Base-by-base conservation (phyloP, 228 moss, liverwort and hornwort genomes). In the Sphagnum fallax region DNA sequence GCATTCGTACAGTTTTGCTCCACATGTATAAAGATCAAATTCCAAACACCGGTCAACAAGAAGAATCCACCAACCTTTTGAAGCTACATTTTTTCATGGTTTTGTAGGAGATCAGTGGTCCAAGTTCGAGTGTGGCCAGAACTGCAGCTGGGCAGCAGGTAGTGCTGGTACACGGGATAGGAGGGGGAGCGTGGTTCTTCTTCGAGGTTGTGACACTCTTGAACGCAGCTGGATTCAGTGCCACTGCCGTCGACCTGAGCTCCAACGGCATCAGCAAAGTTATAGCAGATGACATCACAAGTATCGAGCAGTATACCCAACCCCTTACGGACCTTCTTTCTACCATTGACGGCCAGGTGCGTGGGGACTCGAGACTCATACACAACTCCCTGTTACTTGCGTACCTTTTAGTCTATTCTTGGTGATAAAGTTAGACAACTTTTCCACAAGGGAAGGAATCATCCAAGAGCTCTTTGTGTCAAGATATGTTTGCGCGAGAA, bases 101-200 rank as follows among this genome's bases (percentile, higher is more conserved):
- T 32, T 32, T 32, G 32, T 32, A 32, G 32, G 32, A 32, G 32
- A 32, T 32, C 32, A 32, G 32, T 32, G 32, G 32, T 32, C 32
- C 32, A 32, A 32, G 32, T 32, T 32, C 32, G 32, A 32, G 32
- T 32, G 32, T 32, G 32, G 32, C 32, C 32, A 2, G 32, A 32
- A 32, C 32, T 32, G 32, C 32, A 32, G 32, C 32, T 32, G 32
- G 32, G 32, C 32, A 70, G 10, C 73, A 72, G 5, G 75, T 87
- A 60, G 75, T 87, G 13, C 60, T 87, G 0, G 87, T 81, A 52
- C 78, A 79, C 69, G 87, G 87, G 49, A 69, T 87, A 5, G 87
- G 79, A 47, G 83, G 83, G 13, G 87, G 83, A 52, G 81, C 83
- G 10, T 87, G 76, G 81, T 78, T 79, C 47, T 87, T 83, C 83